A percentile compares a stretch with the other conserved stretches of the same genome.
phyloP scores from a whole-genome alignment of 2,329 filamentous ascomycete species.

The Stagonosporopsis rhizophila region DNA sequence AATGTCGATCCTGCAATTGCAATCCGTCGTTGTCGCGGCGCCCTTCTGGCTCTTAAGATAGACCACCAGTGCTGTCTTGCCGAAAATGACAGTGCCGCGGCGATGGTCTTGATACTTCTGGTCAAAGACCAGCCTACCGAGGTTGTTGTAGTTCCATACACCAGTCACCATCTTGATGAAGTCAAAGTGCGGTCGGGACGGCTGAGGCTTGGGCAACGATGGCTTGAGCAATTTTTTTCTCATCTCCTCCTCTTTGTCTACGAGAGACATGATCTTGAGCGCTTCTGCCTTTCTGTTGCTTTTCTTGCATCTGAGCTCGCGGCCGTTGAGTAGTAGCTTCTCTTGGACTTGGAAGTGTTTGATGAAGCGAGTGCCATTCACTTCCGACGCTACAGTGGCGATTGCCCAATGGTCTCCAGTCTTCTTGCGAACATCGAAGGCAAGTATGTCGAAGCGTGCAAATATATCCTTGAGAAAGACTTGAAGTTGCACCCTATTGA shows the following conservation, averaged over 20 bases:
- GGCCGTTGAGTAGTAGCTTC: slow-evolving; percentile 22
- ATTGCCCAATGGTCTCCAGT: slow-evolving; percentile 45
- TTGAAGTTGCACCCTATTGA: slow-evolving; percentile 53
- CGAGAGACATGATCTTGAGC: slow-evolving; percentile 31
- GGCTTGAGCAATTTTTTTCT: slow-evolving; percentile 18
- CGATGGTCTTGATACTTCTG: slow-evolving; percentile 52
- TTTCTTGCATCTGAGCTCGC: slow-evolving; percentile 20
- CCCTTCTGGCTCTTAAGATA: slow-evolving; percentile 23
- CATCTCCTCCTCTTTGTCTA: slow-evolving; percentile 32
- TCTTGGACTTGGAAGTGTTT: slow-evolving; percentile 35
- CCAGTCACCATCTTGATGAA: slow-evolving; percentile 47
- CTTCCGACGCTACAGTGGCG: slow-evolving; percentile 55
- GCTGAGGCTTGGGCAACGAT: slow-evolving; percentile 8
- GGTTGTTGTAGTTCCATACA: slow-evolving; percentile 51
- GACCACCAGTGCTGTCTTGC: slow-evolving; percentile 39
- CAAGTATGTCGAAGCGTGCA: slow-evolving; percentile 47
- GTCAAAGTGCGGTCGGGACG: slow-evolving; percentile 31
- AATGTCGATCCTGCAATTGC: slow-evolving; percentile 51
- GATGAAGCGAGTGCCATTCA: slow-evolving; percentile 56
- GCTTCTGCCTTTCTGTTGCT: slow-evolving; percentile 33
- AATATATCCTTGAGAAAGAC: slow-evolving; percentile 52
- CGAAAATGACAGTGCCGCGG: slow-evolving; percentile 49
- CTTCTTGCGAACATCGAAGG: slow-evolving; percentile 56
- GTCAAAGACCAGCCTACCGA: slow-evolving; percentile 48
- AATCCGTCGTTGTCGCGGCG: slow-evolving; percentile 14